These are phyloP conservation scores for Lachancea fermentati DNA, from an alignment of 805 yeast species.

Conservation along the genomic window DNA sequence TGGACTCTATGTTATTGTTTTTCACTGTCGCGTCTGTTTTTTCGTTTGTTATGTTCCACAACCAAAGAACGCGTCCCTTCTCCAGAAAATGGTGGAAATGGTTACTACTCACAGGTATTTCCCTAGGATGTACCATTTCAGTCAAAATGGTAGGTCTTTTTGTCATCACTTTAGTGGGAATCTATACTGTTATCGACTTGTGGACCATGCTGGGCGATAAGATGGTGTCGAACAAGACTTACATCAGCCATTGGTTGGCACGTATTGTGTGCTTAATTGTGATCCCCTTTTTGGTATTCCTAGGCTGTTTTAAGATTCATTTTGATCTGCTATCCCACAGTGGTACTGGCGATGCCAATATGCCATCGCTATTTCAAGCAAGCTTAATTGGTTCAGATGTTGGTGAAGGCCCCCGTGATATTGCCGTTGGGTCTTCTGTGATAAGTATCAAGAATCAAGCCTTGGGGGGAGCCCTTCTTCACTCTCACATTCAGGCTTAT, in stretches of 20 bases:
- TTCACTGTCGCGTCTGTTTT: conserved; percentile 68
- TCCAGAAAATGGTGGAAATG: conserved; percentile 91
- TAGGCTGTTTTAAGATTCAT: conserved; percentile 67
- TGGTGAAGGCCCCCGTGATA: conserved; percentile 64
- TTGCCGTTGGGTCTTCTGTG: conserved; percentile 53
- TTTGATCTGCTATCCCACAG: conserved; percentile 66
- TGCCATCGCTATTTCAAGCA: conserved; percentile 81
- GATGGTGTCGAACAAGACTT: conserved; percentile 44
- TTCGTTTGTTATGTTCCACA: conserved; percentile 52
- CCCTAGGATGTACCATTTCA: conserved; percentile 85
- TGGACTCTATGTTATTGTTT: conserved; percentile 71
- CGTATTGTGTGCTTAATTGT: conserved; percentile 58
- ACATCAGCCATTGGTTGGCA: conserved; percentile 59
- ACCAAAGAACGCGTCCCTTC: conserved; percentile 45
- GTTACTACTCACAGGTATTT: conserved; percentile 76
- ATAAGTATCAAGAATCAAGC: conserved; percentile 56
- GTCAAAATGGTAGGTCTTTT: conserved; percentile 97
- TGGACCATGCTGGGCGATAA: conserved; percentile 80
- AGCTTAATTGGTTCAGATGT: conserved; percentile 62
- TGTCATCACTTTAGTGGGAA: conserved; percentile 81
- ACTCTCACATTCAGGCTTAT: conserved; percentile 79
- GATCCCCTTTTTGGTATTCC: conserved; percentile 57
- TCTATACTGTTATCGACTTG: conserved; percentile 80
- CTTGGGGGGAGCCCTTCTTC: conserved; percentile 69
- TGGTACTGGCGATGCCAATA: conserved; percentile 76